A percentile compares a stretch with the other conserved stretches of the same genome.
Conservation (phyloP, 2,329 filamentous ascomycete species). For the Pestalotiopsis sp. region DNA sequence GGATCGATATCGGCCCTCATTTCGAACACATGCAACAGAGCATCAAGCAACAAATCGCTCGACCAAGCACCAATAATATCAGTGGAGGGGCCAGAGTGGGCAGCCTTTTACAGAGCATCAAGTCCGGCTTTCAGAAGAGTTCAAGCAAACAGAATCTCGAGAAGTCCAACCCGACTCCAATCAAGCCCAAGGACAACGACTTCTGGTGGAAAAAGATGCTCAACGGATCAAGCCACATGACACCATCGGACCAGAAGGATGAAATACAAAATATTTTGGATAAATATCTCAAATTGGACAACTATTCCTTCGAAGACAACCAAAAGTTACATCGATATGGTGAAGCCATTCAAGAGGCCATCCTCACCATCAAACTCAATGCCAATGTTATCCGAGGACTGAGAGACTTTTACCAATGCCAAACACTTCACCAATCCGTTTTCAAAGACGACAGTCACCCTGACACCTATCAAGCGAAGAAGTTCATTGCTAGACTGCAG, state of each 20-base stretch:
- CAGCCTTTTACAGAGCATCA: neutral
- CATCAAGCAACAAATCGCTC: neutral
- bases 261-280: neutral
- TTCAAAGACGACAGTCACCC: neutral
- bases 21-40: neutral
- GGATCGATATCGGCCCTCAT: neutral
- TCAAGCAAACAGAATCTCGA: neutral
- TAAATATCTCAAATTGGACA: neutral
- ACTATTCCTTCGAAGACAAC: neutral
- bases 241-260: neutral
- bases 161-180: too few relatives aligned
- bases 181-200: neutral
- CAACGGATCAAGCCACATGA: neutral
- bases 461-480: neutral
- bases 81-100: neutral
- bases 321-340: neutral
- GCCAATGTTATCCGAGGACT: neutral
- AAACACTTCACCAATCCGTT: accelerated
- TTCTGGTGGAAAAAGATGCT: neutral
- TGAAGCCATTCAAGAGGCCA: neutral
- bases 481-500: neutral
- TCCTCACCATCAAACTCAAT: neutral
- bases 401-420: neutral
- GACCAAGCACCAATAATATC: neutral
- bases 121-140: neutral